Conservation (phyloP, 371 early-diverging fungal genomes). For the Fennellomyces sp. region DNA sequence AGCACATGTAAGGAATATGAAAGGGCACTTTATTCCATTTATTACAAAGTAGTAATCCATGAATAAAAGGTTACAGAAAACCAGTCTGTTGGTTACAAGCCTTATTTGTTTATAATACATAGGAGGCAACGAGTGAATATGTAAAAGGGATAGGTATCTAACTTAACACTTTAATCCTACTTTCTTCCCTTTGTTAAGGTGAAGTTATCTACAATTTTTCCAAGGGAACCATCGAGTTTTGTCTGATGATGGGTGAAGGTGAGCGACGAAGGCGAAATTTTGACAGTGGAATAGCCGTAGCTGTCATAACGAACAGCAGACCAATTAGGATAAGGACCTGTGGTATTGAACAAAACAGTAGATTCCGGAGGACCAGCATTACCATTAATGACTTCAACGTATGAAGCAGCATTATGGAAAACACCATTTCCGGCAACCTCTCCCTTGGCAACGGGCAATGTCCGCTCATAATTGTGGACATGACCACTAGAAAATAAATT, state of each 20-base stretch:
- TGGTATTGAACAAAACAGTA: constrained; percentile 20
- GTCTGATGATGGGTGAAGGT: constrained; percentile 30
- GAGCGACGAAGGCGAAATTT: constrained; percentile 26
- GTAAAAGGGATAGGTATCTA: too few relatives aligned
- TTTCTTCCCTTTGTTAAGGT: constrained; percentile 1
- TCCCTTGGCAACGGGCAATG: constrained; percentile 29
- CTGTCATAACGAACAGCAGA: constrained; percentile 39
- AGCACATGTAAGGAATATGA: too few relatives aligned
- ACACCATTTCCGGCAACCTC: constrained; percentile 15
- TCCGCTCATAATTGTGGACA: constrained; percentile 13
- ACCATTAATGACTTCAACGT: constrained; percentile 39
- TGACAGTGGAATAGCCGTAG: constrained; percentile 40
- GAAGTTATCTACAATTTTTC: constrained; percentile 27
- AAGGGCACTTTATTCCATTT: too few relatives aligned
- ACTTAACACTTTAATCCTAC: too few relatives aligned
- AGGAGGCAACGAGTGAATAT: too few relatives aligned
- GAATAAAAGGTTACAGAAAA: too few relatives aligned
- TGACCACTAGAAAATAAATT: constrained; percentile 5
- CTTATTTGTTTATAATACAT: too few relatives aligned
- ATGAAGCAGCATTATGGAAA: constrained; percentile 41
- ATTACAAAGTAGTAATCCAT: too few relatives aligned
- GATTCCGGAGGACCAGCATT: constrained; percentile 45
- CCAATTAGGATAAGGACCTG: constrained; percentile 34
- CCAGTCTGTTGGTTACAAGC: too few relatives aligned
- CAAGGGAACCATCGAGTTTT: constrained; percentile 31